Percentiles rank a stretch among this genome's conserved stretches.
phyloP scores from a whole-genome alignment of 352 stramenopile genomes.

The Hyaloperonospora arabidopsidis region DNA sequence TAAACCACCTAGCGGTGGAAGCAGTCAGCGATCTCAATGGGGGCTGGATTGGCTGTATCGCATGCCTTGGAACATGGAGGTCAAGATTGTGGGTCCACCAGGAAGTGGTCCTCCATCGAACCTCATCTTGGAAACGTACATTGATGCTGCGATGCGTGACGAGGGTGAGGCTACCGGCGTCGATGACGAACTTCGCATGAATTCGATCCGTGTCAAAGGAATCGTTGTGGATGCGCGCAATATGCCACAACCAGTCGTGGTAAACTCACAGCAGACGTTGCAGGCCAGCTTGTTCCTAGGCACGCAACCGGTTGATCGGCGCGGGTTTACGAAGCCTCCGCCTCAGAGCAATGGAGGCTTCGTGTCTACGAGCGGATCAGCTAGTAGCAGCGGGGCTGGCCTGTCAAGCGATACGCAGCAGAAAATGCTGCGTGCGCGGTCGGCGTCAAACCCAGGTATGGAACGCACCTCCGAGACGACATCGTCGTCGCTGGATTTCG shows the following conservation, averaged over 20 bases:
- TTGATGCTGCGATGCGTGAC: constrained; percentile 70
- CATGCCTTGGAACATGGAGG: constrained; percentile 89
- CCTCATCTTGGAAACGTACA: constrained; percentile 84
- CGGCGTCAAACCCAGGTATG: constrained; percentile 41
- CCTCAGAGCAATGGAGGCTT: constrained; percentile 83
- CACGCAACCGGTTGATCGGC: constrained; percentile 77
- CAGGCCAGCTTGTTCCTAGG: constrained; percentile 82
- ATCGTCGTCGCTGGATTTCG: constrained; percentile 45
- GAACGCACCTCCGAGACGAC: constrained; percentile 70
- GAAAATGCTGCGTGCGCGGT: constrained; percentile 50
- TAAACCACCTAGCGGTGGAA: constrained; percentile 42
- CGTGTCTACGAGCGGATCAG: constrained; percentile 41
- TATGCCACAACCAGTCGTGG: constrained; percentile 76
- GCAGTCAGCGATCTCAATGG: constrained; percentile 66
- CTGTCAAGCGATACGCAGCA: constrained; percentile 51
- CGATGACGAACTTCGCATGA: constrained; percentile 79
- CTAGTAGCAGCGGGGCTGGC: constrained; percentile 23
- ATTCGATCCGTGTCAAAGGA: constrained; percentile 82
- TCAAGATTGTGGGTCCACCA: constrained; percentile 83
- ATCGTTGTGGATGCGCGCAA: constrained; percentile 84
- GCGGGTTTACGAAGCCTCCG: constrained; percentile 80
- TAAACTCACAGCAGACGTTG: constrained; percentile 83
- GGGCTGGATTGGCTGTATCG: constrained; percentile 84
- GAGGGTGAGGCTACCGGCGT: constrained; percentile 64
- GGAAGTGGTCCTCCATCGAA: constrained; percentile 79